Evolutionary conservation across 306 rosid species (phyloP).

Genomic region (Corylus americana): DNA sequence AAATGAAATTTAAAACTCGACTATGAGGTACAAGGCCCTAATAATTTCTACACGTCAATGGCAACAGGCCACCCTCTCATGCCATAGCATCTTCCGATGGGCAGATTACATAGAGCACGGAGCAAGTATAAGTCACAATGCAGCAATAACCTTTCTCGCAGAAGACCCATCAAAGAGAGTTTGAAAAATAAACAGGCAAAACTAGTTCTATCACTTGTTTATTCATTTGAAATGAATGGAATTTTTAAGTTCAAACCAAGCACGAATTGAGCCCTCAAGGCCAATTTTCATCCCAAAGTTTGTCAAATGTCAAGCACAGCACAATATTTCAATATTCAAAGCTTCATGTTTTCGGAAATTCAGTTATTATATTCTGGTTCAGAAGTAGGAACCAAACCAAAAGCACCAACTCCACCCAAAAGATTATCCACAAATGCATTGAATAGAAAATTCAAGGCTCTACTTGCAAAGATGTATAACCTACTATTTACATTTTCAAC

Average conservation of each 20-base stretch:
- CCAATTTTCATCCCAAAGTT: background rate
- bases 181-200: background rate
- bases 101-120: background rate
- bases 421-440: too few relatives aligned
- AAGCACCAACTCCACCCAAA: too few relatives aligned
- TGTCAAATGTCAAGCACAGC: background rate
- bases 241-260: background rate
- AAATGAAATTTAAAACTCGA: background rate
- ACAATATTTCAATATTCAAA: background rate
- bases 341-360: background rate
- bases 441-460: background rate
- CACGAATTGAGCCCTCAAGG: background rate
- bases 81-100: background rate
- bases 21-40: background rate
- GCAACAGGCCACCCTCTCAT: background rate
- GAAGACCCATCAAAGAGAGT: background rate
- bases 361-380: background rate
- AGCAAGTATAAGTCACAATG: background rate
- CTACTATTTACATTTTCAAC: background rate
- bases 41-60: background rate
- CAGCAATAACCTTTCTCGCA: background rate
- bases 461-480: background rate
- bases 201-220: background rate
- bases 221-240: background rate
- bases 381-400: background rate